A percentile compares a stretch with the other conserved stretches of the same genome.
Conservation (phyloP, 257 asterid genomes). For the Perilla frutescens region DNA sequence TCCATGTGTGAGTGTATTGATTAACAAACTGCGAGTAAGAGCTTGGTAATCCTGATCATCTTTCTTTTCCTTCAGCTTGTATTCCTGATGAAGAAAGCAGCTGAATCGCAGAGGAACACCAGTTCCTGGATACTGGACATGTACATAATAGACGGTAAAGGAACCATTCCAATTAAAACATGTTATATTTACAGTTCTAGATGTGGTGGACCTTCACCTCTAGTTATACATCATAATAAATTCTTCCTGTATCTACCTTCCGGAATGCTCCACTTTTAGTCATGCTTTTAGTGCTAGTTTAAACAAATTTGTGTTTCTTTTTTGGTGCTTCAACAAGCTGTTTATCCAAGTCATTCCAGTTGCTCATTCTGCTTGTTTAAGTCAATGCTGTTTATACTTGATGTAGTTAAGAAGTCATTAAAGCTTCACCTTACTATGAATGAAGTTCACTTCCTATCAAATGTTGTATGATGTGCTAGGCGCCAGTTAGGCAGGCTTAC, state of each 20-base stretch:
- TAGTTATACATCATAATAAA: background rate
- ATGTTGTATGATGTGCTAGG: background rate
- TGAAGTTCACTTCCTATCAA: background rate
- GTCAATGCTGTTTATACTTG: background rate
- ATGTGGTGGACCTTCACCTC: background rate
- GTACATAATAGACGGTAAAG: conserved; percentile 28
- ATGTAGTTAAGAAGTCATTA: background rate
- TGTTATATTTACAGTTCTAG: background rate
- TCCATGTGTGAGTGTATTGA: background rate
- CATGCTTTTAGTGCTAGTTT: background rate
- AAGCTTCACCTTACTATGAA: background rate
- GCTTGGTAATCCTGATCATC: background rate
- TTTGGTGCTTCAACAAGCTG: background rate
- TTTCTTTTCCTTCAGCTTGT: conserved; percentile 47
- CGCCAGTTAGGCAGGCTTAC: background rate
- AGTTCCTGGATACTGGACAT: conserved; percentile 26
- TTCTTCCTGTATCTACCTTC: conserved; percentile 5
- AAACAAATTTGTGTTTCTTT: background rate
- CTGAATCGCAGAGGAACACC: conserved; percentile 34
- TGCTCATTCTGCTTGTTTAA: background rate
- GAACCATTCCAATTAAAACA: background rate
- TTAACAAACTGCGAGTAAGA: background rate
- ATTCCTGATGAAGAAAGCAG: conserved; percentile 47
- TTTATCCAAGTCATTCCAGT: background rate
- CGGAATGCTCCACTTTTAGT: background rate